Conservation (phyloP, 345 rosid genomes). For the Brassica incana region DNA sequence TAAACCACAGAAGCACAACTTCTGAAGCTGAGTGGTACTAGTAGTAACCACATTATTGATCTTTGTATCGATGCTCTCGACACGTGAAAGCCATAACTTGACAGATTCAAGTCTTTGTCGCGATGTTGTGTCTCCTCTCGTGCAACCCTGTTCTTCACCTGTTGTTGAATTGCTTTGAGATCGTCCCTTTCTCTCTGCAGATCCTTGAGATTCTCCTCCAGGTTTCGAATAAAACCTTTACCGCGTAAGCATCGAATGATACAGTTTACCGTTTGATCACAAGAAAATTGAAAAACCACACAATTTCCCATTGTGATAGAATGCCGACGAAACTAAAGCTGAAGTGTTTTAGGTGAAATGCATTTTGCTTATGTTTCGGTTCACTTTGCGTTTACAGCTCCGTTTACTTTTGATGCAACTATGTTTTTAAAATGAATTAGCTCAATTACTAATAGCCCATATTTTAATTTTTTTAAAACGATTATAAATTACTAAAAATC, state of each 20-base stretch:
- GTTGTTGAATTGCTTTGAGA: not conserved
- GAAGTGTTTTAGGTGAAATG: too few relatives aligned
- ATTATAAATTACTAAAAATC: too few relatives aligned
- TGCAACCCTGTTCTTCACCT: not conserved
- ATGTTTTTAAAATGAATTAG: too few relatives aligned
- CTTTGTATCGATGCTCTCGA: not conserved
- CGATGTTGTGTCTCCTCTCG: not conserved
- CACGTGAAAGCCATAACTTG: constrained; percentile 10
- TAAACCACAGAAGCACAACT: constrained; percentile 3
- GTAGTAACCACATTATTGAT: not conserved
- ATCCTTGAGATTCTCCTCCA: not conserved
- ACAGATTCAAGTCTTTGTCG: not conserved
- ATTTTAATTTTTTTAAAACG: too few relatives aligned
- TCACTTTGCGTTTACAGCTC: too few relatives aligned
- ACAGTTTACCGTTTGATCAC: not conserved
- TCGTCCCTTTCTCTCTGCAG: not conserved
- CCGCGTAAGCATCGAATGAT: not conserved
- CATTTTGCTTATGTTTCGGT: too few relatives aligned
- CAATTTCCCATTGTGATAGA: not conserved
- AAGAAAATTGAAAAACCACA: not conserved
- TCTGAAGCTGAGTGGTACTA: not conserved
- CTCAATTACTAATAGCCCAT: too few relatives aligned
- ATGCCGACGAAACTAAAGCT: too few relatives aligned
- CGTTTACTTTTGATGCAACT: too few relatives aligned
- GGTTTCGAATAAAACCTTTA: not conserved